A percentile compares a stretch with the other conserved stretches of the same genome.
These are phyloP conservation scores for Pythium vanterpoolii DNA, from an alignment of 352 stramenopile species.

Conservation along the genomic window DNA sequence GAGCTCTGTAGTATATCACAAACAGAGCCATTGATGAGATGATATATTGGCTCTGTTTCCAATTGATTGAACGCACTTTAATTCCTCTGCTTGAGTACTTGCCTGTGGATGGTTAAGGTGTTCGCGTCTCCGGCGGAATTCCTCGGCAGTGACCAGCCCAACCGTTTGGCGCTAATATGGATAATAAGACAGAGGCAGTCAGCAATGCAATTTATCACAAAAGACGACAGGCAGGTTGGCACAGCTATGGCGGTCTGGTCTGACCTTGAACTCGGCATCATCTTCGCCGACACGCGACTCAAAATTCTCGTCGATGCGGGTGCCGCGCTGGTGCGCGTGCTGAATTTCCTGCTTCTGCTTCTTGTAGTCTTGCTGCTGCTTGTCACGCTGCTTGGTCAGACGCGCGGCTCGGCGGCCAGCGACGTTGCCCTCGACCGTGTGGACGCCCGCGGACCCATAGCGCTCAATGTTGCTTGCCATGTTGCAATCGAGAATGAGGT, in stretches of 20 bases:
- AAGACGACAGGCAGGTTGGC: neutral
- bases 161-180: constrained; percentile 68
- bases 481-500: neutral
- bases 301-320: constrained; percentile 92
- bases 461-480: constrained; percentile 72
- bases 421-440: constrained; percentile 97
- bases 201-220: neutral
- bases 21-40: constrained; percentile 5
- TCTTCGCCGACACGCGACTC: constrained; percentile 75
- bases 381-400: constrained; percentile 90
- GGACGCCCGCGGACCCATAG: constrained; percentile 86
- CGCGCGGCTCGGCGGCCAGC: constrained; percentile 87
- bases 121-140: constrained; percentile 90
- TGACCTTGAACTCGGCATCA: constrained; percentile 84
- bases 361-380: constrained; percentile 94
- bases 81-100: constrained; percentile 23
- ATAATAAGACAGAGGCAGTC: constrained; percentile 4
- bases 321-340: constrained; percentile 66
- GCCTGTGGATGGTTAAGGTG: constrained; percentile 56
- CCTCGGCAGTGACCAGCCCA: constrained; percentile 93
- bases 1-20: neutral
- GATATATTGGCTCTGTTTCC: neutral
- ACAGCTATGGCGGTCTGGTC: constrained; percentile 14
- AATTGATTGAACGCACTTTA: neutral
- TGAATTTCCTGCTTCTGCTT: constrained; percentile 91